Base-by-base conservation (phyloP, 805 yeast genomes). In the Starmerella sp. region DNA sequence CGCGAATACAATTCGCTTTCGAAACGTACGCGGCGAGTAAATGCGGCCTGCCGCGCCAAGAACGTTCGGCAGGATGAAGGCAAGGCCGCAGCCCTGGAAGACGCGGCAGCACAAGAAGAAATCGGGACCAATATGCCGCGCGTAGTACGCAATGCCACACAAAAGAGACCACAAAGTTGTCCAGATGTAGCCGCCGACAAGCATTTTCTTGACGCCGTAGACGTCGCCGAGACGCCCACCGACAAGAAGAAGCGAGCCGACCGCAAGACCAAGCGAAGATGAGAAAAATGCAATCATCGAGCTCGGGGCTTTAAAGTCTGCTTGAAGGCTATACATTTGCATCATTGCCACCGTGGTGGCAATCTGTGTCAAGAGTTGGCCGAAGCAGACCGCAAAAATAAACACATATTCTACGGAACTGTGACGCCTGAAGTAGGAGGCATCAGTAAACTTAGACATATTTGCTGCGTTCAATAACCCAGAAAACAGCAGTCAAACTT, bases 191-290 rank as follows among this genome's bases (percentile, higher is more conserved):
- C 91, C 88, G 5, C 72, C 61, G 0, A 80, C 43, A 53, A 82
- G 72, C n/a, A 79, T 67, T 41, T 65, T 69, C 55, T 79, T 81
- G 52, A 82, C 71, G 0, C 93, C 93, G 60, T 78, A 79, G 11
- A 84, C 70, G 62, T 85, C 95, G 36, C 95, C 93, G 48, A 83
- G 63, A 51, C 82, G 74, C 9, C 93, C 93, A 38, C 84, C 76
- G 5, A 81, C 71, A 37, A 85, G 67, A 51, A 85, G 84, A 58
- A 84, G 80, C 0, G 91, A 82, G 11, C 91, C 91, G 5, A 83
- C 78, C 0, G 87, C 79, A 53, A 85, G 68, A 0, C 87, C 81
- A 65, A 79, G 83, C 0, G 86, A 77, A 1, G 89, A 87, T 73
- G 81, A 75, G 64, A 80, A 79, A 91, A 93, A 83, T 49, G 72